Base-by-base conservation (phyloP, 192 early-diverging fungal species). In the Jimgerdemannia flammicorona region DNA sequence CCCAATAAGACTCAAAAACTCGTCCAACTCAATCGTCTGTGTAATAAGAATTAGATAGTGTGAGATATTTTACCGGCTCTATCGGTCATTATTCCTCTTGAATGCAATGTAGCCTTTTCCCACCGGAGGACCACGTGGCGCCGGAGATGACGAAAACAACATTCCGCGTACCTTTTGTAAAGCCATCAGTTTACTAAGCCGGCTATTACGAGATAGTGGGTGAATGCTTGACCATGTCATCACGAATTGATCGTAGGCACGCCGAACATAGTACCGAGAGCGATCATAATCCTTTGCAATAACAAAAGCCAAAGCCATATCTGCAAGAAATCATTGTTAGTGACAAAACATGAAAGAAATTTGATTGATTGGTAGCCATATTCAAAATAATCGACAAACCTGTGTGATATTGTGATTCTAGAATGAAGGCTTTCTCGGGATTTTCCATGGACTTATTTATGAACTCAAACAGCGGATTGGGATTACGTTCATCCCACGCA, bases 381-480 rank as follows among this genome's bases (percentile, higher is more conserved):
- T 29, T 29, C 29, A 29, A 29, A 29, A 29, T 29, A 29, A 29
- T 29, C 29, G 66, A 42, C 39, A 19, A 43, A 70, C 70, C 43
- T 49, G 76, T 54, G 3, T 76, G 66, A 41, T 79, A 76, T 39
- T 76, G 68, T 40, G 74, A 63, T 59, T 59, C 49, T 14, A 59
- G 14, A 59, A 59, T 59, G 14, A 59, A 59, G 14, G 8, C 14
- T 59, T 72, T 73, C 0, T 65, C 40, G 9, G 79, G 65, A 39
- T 79, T 70, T 20, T 75, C 74, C 66, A 78, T 84, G 3, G 86
- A 77, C 8, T 75, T 65, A 7, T 84, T 64, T 49, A 92, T 67
- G 43, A 93, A 91, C 3, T 72, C 70, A 18, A 83, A 80, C 40
- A 92, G 72, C 11, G 90, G 89, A 63, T 90, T 90, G 3, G 85